Evolutionary conservation across 345 rosid species (phyloP).

Genomic region (Acer negundo): DNA sequence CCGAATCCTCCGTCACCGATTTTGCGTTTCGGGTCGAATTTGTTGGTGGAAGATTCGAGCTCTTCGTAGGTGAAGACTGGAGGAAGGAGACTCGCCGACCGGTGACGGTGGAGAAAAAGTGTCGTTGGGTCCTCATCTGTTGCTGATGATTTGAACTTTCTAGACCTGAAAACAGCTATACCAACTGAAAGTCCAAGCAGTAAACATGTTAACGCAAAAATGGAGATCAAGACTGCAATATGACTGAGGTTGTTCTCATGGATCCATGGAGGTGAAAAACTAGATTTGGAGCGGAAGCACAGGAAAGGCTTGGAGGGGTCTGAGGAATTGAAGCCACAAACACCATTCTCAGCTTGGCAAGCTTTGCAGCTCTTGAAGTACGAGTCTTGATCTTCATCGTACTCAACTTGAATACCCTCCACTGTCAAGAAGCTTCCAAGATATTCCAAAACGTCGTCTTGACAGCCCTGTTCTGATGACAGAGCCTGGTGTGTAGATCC

Average conservation of each 20-base stretch:
- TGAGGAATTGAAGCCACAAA: constrained; percentile 75
- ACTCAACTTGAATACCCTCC: constrained; percentile 63
- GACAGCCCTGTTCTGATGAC: constrained; percentile 63
- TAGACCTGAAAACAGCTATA: constrained; percentile 55
- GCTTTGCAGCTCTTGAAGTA: constrained; percentile 60
- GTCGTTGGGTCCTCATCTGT: constrained; percentile 77
- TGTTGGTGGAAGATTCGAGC: constrained; percentile 74
- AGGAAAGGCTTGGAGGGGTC: constrained; percentile 56
- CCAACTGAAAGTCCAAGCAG: constrained; percentile 46
- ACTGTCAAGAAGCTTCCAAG: constrained; percentile 44
- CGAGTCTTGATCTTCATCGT: constrained; percentile 61
- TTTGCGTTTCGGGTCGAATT: constrained; percentile 75
- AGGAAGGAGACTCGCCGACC: constrained; percentile 72
- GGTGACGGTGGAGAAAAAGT: constrained; percentile 75
- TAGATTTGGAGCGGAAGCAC: constrained; percentile 49
- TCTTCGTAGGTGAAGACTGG: constrained; percentile 93
- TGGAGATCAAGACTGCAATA: constrained; percentile 48
- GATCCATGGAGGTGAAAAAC: constrained; percentile 38
- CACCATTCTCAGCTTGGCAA: constrained; percentile 51
- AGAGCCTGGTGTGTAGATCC: constrained; percentile 39
- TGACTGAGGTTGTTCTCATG: constrained; percentile 35
- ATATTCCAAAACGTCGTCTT: constrained; percentile 51
- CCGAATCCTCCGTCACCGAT: constrained; percentile 97
- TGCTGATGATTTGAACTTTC: constrained; percentile 38
- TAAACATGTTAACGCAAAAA: constrained; percentile 58